Evolutionary conservation across 805 yeast species (phyloP), one percentile per base, ranked within the genome.

Genomic region (Saccharomycopsis guyanensis): DNA sequence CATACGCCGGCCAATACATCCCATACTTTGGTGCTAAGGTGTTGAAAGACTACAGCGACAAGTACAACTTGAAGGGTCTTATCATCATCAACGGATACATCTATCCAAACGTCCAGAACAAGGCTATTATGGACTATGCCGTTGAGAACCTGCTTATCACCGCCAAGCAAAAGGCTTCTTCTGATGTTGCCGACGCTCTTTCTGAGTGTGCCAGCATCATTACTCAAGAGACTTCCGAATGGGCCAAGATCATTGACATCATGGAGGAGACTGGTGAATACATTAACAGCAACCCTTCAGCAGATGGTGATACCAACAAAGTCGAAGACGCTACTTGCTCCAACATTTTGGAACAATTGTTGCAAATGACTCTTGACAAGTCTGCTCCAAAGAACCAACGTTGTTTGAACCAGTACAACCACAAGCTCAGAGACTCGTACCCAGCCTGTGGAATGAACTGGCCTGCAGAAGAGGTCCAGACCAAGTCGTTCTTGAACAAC

Each of bases 1-100:
- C 95, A 54, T 93, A 83, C 65, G 97, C 97, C 1, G 98, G 98
- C 18, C 97, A 93, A 61, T 93, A 87, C 60, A 84, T 93, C 45
- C 97, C 98, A 0, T 86, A 83, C 61, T 76, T 89, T 50, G 94
- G 91, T 0, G 67, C 74, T 33, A 78, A 76, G 1, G 69, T 91
- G 3, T 55, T 77, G 40, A 65, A 70, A 2, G 65, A 46, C 12
- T 18, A 46, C 27, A 48, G 33, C 4, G 45, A 34, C 8, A 42
- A 40, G 20, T 43, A 39, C 19, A 68, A 80, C 46, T 61, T 89
- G 47, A 69, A 74, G 50, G 93, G 91, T 0, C 59, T 87, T 6
- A 53, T 88, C 52, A 81, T 93, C 48, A 96, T 96, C 13, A 91
- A 91, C 64, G 97, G 96, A 1, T 91, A 96, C 95, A 77, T 89